These are phyloP conservation scores for Xylaria curta DNA, from an alignment of 495 filamentous ascomycete species.

Conservation along the genomic window DNA sequence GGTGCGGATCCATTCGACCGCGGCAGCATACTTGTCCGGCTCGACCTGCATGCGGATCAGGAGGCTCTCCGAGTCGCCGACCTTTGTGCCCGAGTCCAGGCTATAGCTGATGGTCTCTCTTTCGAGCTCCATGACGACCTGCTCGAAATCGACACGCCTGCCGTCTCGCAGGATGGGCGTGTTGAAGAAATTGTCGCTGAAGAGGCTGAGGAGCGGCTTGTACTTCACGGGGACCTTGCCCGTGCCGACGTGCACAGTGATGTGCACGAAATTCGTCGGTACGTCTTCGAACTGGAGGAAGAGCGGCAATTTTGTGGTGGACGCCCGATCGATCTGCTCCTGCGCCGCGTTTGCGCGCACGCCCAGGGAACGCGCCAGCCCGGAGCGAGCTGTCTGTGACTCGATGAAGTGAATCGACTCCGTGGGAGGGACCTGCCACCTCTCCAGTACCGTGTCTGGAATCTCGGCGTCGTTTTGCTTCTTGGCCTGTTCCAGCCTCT, in stretches of 20 bases:
- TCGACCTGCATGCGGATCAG: conserved; percentile 85
- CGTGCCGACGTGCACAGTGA: conserved; percentile 79
- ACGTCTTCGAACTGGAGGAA: conserved; percentile 99
- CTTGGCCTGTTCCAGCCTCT: conserved; percentile 80
- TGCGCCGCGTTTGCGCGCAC: conserved; percentile 72
- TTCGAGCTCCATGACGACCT: conserved; percentile 88
- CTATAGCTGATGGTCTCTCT: conserved; percentile 85
- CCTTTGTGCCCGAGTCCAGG: conserved; percentile 66
- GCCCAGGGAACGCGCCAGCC: conserved; percentile 75
- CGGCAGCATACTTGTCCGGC: conserved; percentile 80
- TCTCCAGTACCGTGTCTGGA: conserved; percentile 74
- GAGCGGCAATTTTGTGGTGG: conserved; percentile 62
- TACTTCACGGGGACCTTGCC: conserved; percentile 71
- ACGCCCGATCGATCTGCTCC: conserved; percentile 73
- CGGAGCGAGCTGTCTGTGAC: conserved; percentile 84
- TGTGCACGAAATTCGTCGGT: conserved; percentile 84
- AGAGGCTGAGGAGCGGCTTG: conserved; percentile 83
- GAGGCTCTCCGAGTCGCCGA: conserved; percentile 81
- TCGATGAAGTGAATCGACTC: conserved; percentile 94
- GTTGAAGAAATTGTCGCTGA: conserved; percentile 91
- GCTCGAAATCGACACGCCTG: conserved; percentile 81
- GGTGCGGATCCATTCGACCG: conserved; percentile 85
- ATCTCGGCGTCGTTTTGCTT: conserved; percentile 82
- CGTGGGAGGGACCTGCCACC: conserved; percentile 80
- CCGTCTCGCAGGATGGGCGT: conserved; percentile 83